Conservation (phyloP, 306 rosid genomes). For the Trifolium repens region DNA sequence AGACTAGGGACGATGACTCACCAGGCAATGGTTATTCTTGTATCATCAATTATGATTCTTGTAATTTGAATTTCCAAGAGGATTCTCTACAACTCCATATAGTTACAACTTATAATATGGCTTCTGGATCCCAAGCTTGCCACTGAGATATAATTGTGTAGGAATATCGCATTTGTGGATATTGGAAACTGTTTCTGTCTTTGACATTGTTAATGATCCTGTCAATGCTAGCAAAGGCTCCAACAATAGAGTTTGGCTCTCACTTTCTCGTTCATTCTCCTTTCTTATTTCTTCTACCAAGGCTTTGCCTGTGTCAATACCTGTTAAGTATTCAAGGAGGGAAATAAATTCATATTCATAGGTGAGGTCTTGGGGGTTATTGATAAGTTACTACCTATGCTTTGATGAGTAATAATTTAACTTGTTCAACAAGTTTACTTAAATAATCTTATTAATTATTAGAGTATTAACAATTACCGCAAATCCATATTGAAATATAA, state of each 20-base stretch:
- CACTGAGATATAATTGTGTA: conserved; percentile 70
- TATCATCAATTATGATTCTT: conserved; percentile 31
- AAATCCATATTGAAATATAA: not conserved
- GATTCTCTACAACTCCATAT: conserved; percentile 40
- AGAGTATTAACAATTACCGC: not conserved
- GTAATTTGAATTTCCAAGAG: conserved; percentile 9
- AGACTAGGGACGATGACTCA: conserved; percentile 37
- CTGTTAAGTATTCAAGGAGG: conserved; percentile 48
- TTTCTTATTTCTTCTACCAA: conserved; percentile 72
- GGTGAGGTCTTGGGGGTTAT: not conserved
- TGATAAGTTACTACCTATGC: not conserved
- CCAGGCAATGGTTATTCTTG: conserved; percentile 32
- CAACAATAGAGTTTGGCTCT: conserved; percentile 58
- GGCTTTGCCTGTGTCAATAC: conserved; percentile 79
- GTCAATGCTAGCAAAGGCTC: conserved; percentile 82
- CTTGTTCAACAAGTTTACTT: not conserved
- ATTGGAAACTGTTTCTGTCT: conserved; percentile 63
- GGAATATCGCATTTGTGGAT: conserved; percentile 85
- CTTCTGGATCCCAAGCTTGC: conserved; percentile 67
- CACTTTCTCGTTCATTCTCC: conserved; percentile 65
- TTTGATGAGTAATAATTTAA: not conserved
- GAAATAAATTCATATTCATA: conserved; percentile 13
- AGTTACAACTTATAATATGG: conserved; percentile 54
- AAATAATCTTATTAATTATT: not conserved
- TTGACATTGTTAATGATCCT: conserved; percentile 63